Base-by-base conservation (phyloP, 176 grass and related monocot genomes). In the Dactylis glomerata region DNA sequence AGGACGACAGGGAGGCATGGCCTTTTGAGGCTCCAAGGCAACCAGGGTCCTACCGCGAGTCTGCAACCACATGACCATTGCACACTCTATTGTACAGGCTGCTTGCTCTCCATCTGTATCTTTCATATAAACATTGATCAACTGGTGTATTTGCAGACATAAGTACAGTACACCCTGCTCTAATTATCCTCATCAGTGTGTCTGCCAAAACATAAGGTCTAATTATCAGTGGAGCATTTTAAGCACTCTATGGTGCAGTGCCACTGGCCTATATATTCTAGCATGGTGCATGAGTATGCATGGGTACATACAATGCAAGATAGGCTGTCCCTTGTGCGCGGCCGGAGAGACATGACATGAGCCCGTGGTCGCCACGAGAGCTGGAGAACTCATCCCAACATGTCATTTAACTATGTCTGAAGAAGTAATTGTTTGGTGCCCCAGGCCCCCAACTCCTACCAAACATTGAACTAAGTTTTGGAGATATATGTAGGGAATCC, bases 1-100 rank as follows among this genome's bases (percentile, higher is more conserved):
- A 63, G 24, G 33, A 64, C 10, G 88, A 78, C 79, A 86, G 44
- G 26, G 65, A 47, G 83, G 83, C 82, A 76, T 89, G 82, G 82
- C 37, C 10, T 59, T 80, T 81, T 32, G 82, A 76, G 68, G 58
- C 69, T 85, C 81, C 82, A 75, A 76, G 58, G 69, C 65, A 57
- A 8, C 84, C 3, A 46, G 65, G 88, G 80, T 8, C 88, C 88
- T 86, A 83, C 75, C 5, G 34, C n/a, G 10, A 72, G 61, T 27
- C 77, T 41, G 81, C 52, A 12, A 52, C 72, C 44, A 75, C 72
- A 75, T 75, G 23, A 51, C 71, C 45, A 50, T 33, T 3, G 72
- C 30, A 49, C 71, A 22, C 76, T 41, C 81, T 15, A 4, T 28
- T 69, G 36, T 72, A 32, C 67, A 83, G 34, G 50, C 50, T 51